Conservation (phyloP, 2,329 filamentous ascomycete species). For the Cladorrhinum sp. region DNA sequence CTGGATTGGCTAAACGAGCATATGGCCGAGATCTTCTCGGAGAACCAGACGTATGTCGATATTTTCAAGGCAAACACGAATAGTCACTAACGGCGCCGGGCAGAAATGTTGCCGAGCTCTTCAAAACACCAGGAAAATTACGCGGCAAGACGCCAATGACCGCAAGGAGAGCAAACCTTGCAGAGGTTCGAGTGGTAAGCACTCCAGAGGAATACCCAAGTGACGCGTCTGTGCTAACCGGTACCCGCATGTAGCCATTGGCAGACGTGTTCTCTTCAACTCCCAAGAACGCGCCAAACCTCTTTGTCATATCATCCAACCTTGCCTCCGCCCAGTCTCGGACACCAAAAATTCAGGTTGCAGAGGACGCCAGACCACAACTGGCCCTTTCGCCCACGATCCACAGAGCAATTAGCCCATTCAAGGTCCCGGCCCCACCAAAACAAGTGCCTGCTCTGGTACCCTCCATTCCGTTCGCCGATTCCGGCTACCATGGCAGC, state of each 20-base stretch:
- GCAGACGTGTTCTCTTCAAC: constrained; percentile 58
- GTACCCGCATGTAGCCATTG: constrained; percentile 46
- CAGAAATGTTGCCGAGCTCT: constrained; percentile 90
- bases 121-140: constrained; percentile 86
- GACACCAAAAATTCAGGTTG: constrained; percentile 58
- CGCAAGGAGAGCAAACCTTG: constrained; percentile 55
- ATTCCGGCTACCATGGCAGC: constrained; percentile 72
- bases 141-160: constrained; percentile 79
- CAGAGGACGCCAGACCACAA: constrained; percentile 45
- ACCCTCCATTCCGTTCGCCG: constrained; percentile 41
- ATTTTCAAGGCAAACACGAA: neutral
- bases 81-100: constrained; percentile 16
- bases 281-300: constrained; percentile 52
- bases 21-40: constrained; percentile 90
- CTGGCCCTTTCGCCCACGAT: constrained; percentile 23
- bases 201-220: constrained; percentile 4
- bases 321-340: constrained; percentile 43
- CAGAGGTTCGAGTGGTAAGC: constrained; percentile 63
- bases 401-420: constrained; percentile 33
- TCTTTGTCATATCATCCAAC: constrained; percentile 49
- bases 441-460: constrained; percentile 16
- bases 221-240: constrained; percentile 19
- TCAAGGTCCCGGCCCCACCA: constrained; percentile 36
- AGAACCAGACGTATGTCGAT: constrained; percentile 71
- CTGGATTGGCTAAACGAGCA: constrained; percentile 98